Percentiles rank a stretch among this genome's conserved stretches.
phyloP scores from a whole-genome alignment of 2,329 filamentous ascomycete genomes.

The Trichoderma cornu-damae region DNA sequence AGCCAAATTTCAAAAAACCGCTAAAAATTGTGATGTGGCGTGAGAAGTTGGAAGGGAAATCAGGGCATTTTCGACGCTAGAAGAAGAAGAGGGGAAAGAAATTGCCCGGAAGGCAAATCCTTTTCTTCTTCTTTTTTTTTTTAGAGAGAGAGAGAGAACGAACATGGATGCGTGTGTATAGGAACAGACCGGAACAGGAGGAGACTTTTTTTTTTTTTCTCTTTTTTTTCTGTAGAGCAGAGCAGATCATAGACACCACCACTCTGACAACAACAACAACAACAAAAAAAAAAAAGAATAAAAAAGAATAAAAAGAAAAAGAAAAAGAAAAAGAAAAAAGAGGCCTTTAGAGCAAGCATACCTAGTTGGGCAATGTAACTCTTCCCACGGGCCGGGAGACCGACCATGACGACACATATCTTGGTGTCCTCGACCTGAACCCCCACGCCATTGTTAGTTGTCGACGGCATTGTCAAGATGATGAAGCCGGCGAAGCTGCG shows the following conservation, averaged over 20 bases:
- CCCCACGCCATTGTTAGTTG: conserved; percentile 58
- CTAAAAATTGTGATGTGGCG: conserved; percentile 6
- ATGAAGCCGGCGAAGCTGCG: not conserved
- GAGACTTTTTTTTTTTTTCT: too few relatives aligned
- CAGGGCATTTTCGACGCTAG: conserved; percentile 8
- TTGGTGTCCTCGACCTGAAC: conserved; percentile 91
- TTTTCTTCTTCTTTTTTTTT: too few relatives aligned
- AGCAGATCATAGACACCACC: too few relatives aligned
- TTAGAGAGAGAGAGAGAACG: too few relatives aligned
- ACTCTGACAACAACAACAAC: too few relatives aligned
- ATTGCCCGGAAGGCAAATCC: not conserved
- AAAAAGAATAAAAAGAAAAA: too few relatives aligned
- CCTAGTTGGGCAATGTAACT: conserved; percentile 97
- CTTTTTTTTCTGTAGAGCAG: too few relatives aligned
- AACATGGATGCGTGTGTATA: not conserved
- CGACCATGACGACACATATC: conserved; percentile 99
- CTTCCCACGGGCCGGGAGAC: conserved; percentile 90
- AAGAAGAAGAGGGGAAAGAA: conserved; percentile 1
- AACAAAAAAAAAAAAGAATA: too few relatives aligned
- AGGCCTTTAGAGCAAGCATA: conserved; percentile 36
- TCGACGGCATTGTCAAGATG: conserved; percentile 40
- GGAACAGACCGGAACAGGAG: not conserved
- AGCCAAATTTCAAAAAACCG: not conserved
- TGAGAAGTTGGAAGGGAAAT: conserved; percentile 7
- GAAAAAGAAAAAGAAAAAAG: not conserved